Evolutionary conservation across 345 rosid species (phyloP), one percentile per base, ranked within the genome.

Genomic region (thale cress (Arabidopsis thaliana)): DNA sequence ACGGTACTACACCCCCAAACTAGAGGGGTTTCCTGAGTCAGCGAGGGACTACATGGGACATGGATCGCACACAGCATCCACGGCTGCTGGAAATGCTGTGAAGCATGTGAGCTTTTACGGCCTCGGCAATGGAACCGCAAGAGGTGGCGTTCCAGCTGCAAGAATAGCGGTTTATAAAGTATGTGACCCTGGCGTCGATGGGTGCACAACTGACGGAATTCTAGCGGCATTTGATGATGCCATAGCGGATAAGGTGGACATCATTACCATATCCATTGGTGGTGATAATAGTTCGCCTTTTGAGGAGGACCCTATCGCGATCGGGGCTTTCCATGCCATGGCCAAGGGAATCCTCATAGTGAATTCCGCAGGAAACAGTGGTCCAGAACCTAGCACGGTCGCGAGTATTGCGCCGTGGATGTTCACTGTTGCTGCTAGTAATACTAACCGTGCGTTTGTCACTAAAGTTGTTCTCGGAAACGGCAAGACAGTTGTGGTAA

Each of bases 61-160:
- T 62, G 91, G 93, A 8, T 69, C 84, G 0, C 93, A 88, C 73
- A 87, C 89, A 2, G 85, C 93, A 0, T 87, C 91, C 9, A 88
- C 81, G 0, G 86, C 86, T 13, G 89, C 93, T 5, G 91, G 91
- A 59, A 83, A 68, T 70, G 44, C 22, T 3, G 84, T 86, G 8
- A 24, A 55, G 24, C 64, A 64, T 8, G 85, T 65, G 0, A 82
- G 78, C 59, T 85, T 83, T 28, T 81, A 55, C 52, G 89, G 89
- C 2, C 8, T 87, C 0, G 89, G 82, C 1, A 32, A 76, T 5
- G 91, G 91, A 22, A 78, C 72, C 4, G 84, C 83, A 10, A 81
- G 88, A 72, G 89, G 89, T 36, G 87, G 82, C 2, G 88, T 75
- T 20, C 88, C 88, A 0, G 83, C 84, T 10, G 85, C 93, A 11